phyloP scores from a whole-genome alignment of 192 early-diverging fungal species.

The Coemansia sp. region DNA sequence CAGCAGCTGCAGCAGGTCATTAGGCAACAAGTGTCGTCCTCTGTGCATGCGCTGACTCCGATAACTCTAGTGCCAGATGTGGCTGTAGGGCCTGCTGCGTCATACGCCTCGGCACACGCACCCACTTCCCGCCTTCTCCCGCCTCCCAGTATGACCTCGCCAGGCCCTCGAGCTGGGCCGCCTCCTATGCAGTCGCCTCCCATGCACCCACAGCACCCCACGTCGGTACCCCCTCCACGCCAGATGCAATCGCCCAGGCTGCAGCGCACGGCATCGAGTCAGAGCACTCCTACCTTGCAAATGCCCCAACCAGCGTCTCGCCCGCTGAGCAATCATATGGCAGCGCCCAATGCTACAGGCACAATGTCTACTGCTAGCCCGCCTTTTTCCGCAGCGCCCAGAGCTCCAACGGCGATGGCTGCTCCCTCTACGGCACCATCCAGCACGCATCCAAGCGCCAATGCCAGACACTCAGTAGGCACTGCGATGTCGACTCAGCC shows the following conservation, averaged over 20 bases:
- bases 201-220: slow-evolving; percentile 35
- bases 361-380: slow-evolving; percentile 21
- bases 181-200: slow-evolving; percentile 41
- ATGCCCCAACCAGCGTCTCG: background rate
- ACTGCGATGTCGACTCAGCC: background rate
- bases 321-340: background rate
- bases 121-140: slow-evolving; percentile 32
- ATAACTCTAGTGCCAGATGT: slow-evolving; percentile 22
- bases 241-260: slow-evolving; percentile 39
- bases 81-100: background rate
- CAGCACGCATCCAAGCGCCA: background rate
- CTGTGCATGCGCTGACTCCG: slow-evolving; percentile 22
- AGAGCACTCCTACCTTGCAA: slow-evolving; percentile 22
- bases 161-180: slow-evolving; percentile 27
- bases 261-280: slow-evolving; percentile 43
- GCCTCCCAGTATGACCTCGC: slow-evolving; percentile 34
- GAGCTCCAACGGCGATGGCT: background rate
- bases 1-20: slow-evolving; percentile 21
- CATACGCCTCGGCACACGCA: slow-evolving; percentile 29
- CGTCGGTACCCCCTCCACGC: slow-evolving; percentile 45
- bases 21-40: slow-evolving; percentile 33
- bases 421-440: background rate
- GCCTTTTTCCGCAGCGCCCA: slow-evolving; percentile 2
- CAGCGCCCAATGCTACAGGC: slow-evolving; percentile 7
- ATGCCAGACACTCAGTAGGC: background rate